phyloP scores from a whole-genome alignment of 23 red algal species.

The Pyropia yezoensis region DNA sequence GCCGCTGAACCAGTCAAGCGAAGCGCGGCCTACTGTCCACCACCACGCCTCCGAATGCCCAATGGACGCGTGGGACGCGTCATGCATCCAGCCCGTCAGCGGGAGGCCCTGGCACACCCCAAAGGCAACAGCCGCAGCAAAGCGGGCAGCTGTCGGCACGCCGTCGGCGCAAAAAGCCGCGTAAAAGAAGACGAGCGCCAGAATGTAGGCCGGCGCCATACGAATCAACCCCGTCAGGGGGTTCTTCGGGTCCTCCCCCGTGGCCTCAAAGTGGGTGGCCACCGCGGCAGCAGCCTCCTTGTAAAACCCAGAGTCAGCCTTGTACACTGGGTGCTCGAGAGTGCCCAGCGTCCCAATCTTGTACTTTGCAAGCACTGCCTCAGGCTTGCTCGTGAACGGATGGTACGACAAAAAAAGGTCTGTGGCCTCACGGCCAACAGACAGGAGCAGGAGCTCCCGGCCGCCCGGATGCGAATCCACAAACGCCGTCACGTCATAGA shows the following conservation, averaged over 20 bases:
- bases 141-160: slow-evolving; percentile 16
- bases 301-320: slow-evolving; percentile 67
- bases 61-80: slow-evolving; percentile 63
- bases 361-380: slow-evolving; percentile 17
- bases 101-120: slow-evolving; percentile 72
- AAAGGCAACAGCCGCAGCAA: slow-evolving; percentile 13
- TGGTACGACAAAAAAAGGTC: slow-evolving; percentile 72
- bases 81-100: slow-evolving; percentile 87
- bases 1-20: slow-evolving; percentile 66
- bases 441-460: slow-evolving; percentile 49
- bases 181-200: slow-evolving; percentile 15
- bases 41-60: slow-evolving; percentile 53
- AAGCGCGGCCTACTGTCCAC: slow-evolving; percentile 47
- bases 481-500: slow-evolving; percentile 82
- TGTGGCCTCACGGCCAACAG: slow-evolving; percentile 61
- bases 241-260: slow-evolving; percentile 18
- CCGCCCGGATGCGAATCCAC: slow-evolving; percentile 81
- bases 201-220: slow-evolving; percentile 63
- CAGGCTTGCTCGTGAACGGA: slow-evolving; percentile 38
- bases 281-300: slow-evolving; percentile 21
- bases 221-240: slow-evolving; percentile 12
- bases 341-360: slow-evolving; percentile 43
- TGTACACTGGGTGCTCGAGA: slow-evolving; percentile 66
- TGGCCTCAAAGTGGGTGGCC: slow-evolving; percentile 18
- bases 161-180: slow-evolving; percentile 7